A percentile compares a stretch with the other conserved stretches of the same genome.
Conservation (phyloP, 805 yeast species). For the Dipodascus geniculatus region DNA sequence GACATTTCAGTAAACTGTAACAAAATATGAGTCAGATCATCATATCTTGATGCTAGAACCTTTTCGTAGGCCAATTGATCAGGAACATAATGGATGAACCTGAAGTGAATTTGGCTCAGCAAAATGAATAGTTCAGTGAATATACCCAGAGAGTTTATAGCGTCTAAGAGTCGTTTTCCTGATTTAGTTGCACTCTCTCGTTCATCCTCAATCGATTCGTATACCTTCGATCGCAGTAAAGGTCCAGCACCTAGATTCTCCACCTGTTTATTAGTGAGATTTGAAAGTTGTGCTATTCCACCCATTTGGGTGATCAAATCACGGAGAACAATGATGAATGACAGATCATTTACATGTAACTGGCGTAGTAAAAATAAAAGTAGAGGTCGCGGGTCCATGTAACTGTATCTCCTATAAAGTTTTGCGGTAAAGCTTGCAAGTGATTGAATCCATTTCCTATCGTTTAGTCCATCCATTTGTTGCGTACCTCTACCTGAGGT, state of each 20-base stretch:
- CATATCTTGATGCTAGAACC: slow-evolving; percentile 57
- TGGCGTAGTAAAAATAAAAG: slow-evolving; percentile 49
- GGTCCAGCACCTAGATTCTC: slow-evolving; percentile 53
- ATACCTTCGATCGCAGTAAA: slow-evolving; percentile 43
- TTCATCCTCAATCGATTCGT: slow-evolving; percentile 45
- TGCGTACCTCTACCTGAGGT: slow-evolving; percentile 55
- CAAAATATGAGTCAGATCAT: slow-evolving; percentile 56
- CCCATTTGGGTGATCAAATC: slow-evolving; percentile 64
- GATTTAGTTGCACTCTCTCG: slow-evolving; percentile 38
- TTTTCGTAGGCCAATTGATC: slow-evolving; percentile 42
- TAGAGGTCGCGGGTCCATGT: slow-evolving; percentile 52
- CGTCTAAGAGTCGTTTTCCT: slow-evolving; percentile 38
- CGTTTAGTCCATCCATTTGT: slow-evolving; percentile 71
- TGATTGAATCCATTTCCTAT: slow-evolving; percentile 74
- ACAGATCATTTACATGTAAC: slow-evolving; percentile 45
- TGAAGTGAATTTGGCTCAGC: slow-evolving; percentile 37
- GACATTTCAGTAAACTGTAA: slow-evolving; percentile 53
- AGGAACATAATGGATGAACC: slow-evolving; percentile 28
- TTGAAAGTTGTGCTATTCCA: slow-evolving; percentile 61
- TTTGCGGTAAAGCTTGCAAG: slow-evolving; percentile 70
- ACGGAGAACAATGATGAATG: slow-evolving; percentile 51
- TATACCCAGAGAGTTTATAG: slow-evolving; percentile 30
- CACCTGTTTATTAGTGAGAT: slow-evolving; percentile 55
- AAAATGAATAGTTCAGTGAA: slow-evolving; percentile 57
- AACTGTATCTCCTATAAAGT: slow-evolving; percentile 42